phyloP scores from a whole-genome alignment of 352 stramenopile species.

The Phytophthora citricola region DNA sequence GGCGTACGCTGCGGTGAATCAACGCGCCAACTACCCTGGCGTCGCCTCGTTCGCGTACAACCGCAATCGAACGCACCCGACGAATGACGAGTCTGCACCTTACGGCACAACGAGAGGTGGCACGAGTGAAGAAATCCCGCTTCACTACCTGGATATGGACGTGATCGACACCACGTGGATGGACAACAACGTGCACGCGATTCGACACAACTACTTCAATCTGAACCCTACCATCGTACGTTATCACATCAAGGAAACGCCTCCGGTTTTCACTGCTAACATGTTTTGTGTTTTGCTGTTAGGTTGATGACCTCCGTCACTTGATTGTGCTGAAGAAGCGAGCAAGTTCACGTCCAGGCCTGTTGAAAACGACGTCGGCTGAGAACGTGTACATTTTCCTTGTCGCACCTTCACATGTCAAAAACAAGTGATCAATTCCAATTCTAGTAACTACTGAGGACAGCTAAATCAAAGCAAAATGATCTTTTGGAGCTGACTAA shows the following conservation, averaged over 20 bases:
- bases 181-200: constrained; percentile 85
- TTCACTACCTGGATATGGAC: constrained; percentile 81
- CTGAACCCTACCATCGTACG: constrained; percentile 83
- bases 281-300: constrained; percentile 1
- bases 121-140: constrained; percentile 22
- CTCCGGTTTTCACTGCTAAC: not conserved
- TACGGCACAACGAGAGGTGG: constrained; percentile 34
- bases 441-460: not conserved
- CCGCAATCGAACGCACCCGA: constrained; percentile 27
- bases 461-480: not conserved
- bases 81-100: constrained; percentile 21
- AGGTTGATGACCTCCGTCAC: constrained; percentile 65
- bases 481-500: not conserved
- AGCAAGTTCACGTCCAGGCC: constrained; percentile 51
- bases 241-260: not conserved
- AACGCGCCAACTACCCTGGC: constrained; percentile 57
- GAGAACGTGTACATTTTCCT: constrained; percentile 84
- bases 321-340: constrained; percentile 69
- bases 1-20: constrained; percentile 63
- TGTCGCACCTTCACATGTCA: constrained; percentile 69
- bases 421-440: constrained; percentile 59
- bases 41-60: constrained; percentile 68
- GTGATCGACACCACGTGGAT: constrained; percentile 91
- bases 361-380: constrained; percentile 63
- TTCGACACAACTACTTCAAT: constrained; percentile 90